Percentiles rank a stretch among this genome's conserved stretches.
Conservation (phyloP, 2,329 filamentous ascomycete genomes). For the Monosporascus sp. region DNA sequence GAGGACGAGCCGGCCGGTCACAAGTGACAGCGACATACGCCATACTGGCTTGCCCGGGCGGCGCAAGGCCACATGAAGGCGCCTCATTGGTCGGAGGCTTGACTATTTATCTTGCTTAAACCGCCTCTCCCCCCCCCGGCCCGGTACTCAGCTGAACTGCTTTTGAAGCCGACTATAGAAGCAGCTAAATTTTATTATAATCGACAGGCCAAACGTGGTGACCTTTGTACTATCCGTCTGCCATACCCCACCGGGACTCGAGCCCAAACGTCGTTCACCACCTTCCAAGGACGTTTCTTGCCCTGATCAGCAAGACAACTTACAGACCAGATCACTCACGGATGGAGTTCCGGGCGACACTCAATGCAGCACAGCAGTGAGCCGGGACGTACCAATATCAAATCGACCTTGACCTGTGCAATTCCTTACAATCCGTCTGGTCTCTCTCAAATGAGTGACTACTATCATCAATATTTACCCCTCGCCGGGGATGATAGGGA, state of each 20-base stretch:
- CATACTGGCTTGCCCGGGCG: conserved; percentile 16
- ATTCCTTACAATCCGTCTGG: conserved; percentile 2
- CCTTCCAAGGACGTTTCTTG: background rate
- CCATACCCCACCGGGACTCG: too few species aligned
- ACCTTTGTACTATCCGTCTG: too few species aligned
- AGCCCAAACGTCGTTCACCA: background rate
- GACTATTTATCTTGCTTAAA: too few species aligned
- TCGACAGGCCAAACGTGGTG: too few species aligned
- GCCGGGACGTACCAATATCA: background rate
- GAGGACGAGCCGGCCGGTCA: conserved; percentile 16
- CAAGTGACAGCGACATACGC: conserved; percentile 12
- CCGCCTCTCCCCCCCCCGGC: background rate
- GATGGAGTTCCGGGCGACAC: background rate
- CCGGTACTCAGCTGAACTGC: background rate
- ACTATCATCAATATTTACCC: conserved; percentile 51
- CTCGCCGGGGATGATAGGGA: conserved; percentile 41
- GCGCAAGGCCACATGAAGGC: conserved; percentile 14
- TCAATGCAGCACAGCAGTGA: background rate
- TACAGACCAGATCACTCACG: background rate
- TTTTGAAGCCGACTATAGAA: background rate
- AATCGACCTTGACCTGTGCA: conserved; percentile 2
- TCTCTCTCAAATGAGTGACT: conserved; percentile 44
- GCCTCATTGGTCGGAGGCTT: conserved; percentile 13
- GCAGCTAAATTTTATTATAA: background rate
- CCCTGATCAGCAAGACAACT: background rate